Evolutionary conservation across 2,329 filamentous ascomycete species (phyloP), one percentile per base, ranked within the genome.

Genomic region (Ophiostoma ips): DNA sequence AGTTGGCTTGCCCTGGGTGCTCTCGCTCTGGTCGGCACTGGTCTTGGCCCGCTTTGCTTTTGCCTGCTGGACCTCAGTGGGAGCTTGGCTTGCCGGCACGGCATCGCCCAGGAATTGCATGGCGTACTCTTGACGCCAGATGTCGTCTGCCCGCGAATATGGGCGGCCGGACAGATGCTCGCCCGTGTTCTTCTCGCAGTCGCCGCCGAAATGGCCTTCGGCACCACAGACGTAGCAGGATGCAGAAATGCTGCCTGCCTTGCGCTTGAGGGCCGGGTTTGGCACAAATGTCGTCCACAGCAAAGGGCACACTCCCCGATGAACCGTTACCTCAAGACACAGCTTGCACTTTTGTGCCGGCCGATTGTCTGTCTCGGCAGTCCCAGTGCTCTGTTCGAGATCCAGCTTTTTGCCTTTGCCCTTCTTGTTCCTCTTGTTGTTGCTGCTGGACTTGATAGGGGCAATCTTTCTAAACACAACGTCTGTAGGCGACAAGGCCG

Each of bases 281-380:
- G 68, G 68, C 12, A 64, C 61, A 59, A 73, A 81, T 16, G 70
- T 77, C 51, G 73, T 69, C 79, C 79, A 86, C 21, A 81, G 21
- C 63, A 61, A 58, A 74, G 52, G 49, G 31, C 55, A 56, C n/a
- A 30, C 18, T 7, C 11, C 37, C 10, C 18, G 11, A 31, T 50
- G 49, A 2, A 11, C 24, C 15, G 13, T 24, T 16, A 49, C 46
- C 11, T 48, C 30, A 5, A 28, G 46, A 43, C 52, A 53, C 21
- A 49, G 28, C 41, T 21, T 43, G 34, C 52, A 51, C 34, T 33
- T 38, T 19, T 30, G 19, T 10, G 19, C 19, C 18, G 37, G 36
- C 16, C 37, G 31, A 2, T 8, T 28, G 24, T 31, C 40, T 5
- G 40, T n/a, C 31, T 16, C 19, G 11, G 44, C 30, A 19, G 36